Evolutionary conservation across 129 eudicot genomes (phyloP).

Genomic region (Rutidosis leptorrhynchoides): DNA sequence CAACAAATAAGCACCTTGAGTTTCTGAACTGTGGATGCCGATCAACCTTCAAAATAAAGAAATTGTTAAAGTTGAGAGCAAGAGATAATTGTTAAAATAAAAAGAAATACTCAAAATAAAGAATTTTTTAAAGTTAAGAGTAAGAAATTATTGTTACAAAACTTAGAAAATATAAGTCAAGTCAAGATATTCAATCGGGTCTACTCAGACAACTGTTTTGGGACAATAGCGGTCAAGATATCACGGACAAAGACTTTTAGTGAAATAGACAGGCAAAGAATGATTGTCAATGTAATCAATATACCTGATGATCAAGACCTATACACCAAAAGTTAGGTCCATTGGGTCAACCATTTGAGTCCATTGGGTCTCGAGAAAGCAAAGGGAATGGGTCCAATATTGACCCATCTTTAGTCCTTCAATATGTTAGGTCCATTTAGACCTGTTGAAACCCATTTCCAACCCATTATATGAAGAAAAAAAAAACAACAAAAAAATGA

Average conservation of each 20-base stretch:
- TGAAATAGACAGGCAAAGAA: slow-evolving; percentile 15
- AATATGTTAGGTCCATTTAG: no score
- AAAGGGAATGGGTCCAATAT: no score
- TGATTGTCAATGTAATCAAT: slow-evolving; percentile 26
- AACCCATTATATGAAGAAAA: no score
- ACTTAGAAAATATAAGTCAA: neutral
- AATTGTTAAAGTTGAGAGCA: no score
- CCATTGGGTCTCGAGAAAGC: no score
- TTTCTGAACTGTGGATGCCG: slow-evolving; percentile 71
- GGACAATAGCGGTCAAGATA: slow-evolving; percentile 32
- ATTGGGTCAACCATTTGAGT: no score
- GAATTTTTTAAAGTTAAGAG: neutral
- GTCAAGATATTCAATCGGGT: slow-evolving; percentile 11
- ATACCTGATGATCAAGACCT: no score
- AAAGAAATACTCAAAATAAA: neutral
- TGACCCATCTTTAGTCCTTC: no score
- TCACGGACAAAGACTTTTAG: slow-evolving; percentile 32
- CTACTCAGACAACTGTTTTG: slow-evolving; percentile 36
- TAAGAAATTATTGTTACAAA: neutral
- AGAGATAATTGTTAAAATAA: no score
- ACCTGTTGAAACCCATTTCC: no score
- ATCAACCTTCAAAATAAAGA: slow-evolving; percentile 56
- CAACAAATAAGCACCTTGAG: slow-evolving; percentile 84
- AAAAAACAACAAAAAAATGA: no score
- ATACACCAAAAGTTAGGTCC: no score